Base-by-base conservation (phyloP, 768 basidiomycete species). In the Auricularia sp. region DNA sequence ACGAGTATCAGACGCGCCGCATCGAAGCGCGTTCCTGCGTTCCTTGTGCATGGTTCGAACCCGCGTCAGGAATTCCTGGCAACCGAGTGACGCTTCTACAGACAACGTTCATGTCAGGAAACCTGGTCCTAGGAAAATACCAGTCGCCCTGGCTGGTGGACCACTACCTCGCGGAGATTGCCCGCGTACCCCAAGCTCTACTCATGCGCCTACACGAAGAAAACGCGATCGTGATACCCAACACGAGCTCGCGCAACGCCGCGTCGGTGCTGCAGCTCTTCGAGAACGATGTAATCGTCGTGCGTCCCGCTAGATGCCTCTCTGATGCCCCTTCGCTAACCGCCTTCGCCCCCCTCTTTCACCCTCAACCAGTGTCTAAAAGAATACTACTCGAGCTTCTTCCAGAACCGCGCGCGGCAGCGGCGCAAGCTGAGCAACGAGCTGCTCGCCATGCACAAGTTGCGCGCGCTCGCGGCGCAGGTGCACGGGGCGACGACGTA, bases 371-470 rank as follows among this genome's bases (percentile, higher is more conserved):
- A 91, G 89, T 76, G 86, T 47, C 74, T 88, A 23, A 78, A 81
- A 1, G 80, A 80, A 10, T 82, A 87, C 64, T 75, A 87, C 62
- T 81, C 81, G 71, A 83, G 83, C 0, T 76, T 80, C 44, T 91
- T 87, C 84, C 80, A 77, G 62, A 92, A 91, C 68, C 86, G 85
- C 7, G 78, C 87, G 1, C 79, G 90, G 58, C 80, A 85, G 62
- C 79, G 90, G 53, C 77, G 90, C 60, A 79, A 82, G 69, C 78
- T 88, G 35, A 80, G 85, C 76, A 87, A 87, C 67, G 78, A 82
- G 0, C 71, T 88, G 39, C 68, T 84, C 2, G 83, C 86, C 39
- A 88, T 88, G 87, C 89, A 91, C 33, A 23, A 16, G 23, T 44
- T 34, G 14, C 56, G 34, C 56, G 56, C 56, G 21, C 56, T 33